These are phyloP conservation scores for Tieghemostelium lacteum DNA, from an alignment of 78 protist genomes.

Conservation along the genomic window DNA sequence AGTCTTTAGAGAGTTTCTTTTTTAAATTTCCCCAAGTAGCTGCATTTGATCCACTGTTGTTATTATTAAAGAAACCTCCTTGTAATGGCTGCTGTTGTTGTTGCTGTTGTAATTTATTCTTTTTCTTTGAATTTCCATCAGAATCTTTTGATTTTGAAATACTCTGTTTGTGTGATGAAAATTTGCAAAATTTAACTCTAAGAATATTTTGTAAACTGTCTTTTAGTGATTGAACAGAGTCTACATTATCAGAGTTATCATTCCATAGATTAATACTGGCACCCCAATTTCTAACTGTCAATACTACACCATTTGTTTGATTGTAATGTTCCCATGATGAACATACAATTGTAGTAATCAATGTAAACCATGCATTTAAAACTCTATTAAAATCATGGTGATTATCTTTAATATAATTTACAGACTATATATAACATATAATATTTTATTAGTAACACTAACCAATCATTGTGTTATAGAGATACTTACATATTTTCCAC, in stretches of 20 bases:
- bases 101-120: not conserved
- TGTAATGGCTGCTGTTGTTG: not conserved
- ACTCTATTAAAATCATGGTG: constrained; percentile 29
- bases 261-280: constrained; percentile 67
- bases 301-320: constrained; percentile 72
- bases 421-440: constrained; percentile 15
- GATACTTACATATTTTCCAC: constrained; percentile 69
- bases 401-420: constrained; percentile 63
- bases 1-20: too few species aligned
- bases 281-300: constrained; percentile 77
- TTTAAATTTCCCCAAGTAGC: not conserved
- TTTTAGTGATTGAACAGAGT: constrained; percentile 23
- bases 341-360: constrained; percentile 54
- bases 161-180: constrained; percentile 25
- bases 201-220: constrained; percentile 49
- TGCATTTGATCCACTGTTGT: not conserved
- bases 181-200: constrained; percentile 29
- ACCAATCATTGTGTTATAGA: not conserved
- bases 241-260: constrained; percentile 32
- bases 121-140: not conserved
- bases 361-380: constrained; percentile 65
- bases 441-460: not conserved
- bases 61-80: not conserved
- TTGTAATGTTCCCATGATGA: constrained; percentile 52
- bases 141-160: not conserved